Conservation (phyloP, 192 early-diverging fungal species). For the Obelidium mucronatum region DNA sequence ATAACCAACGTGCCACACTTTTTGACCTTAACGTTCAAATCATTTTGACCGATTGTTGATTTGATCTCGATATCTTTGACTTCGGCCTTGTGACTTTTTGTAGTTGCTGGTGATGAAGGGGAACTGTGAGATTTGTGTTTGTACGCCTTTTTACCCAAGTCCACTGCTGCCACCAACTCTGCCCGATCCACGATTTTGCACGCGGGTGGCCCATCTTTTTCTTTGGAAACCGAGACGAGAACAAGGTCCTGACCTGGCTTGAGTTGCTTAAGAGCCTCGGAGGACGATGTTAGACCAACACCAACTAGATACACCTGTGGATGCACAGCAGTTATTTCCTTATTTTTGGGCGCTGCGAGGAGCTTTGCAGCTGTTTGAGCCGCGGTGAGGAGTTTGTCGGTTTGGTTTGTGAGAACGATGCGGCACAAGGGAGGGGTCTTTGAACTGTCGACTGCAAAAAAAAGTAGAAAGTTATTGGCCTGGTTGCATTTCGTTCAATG, state of each 20-base stretch:
- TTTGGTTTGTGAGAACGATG: not conserved
- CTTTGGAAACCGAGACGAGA: not conserved
- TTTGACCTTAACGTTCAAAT: constrained; percentile 16
- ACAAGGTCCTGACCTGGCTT: not conserved
- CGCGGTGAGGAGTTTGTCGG: not conserved
- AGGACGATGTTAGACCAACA: not conserved
- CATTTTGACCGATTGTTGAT: not conserved
- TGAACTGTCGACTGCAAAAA: not conserved
- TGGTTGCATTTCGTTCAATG: not conserved
- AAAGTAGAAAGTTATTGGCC: not conserved
- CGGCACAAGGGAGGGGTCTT: not conserved
- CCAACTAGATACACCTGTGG: not conserved
- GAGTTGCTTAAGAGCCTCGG: not conserved
- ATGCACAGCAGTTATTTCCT: not conserved
- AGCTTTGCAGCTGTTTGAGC: constrained; percentile 1
- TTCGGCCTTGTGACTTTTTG: not conserved
- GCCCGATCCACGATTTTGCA: constrained; percentile 15
- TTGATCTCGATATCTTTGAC: constrained; percentile 30
- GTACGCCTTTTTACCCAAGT: constrained; percentile 3
- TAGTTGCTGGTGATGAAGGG: not conserved
- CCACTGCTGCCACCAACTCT: constrained; percentile 9
- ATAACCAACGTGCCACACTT: not conserved
- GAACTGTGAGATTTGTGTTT: not conserved
- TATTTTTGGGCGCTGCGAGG: not conserved
- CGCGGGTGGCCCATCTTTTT: constrained; percentile 5